These are phyloP conservation scores for Scutellaria galericulata DNA, from an alignment of 257 asterid species.

Conservation along the genomic window DNA sequence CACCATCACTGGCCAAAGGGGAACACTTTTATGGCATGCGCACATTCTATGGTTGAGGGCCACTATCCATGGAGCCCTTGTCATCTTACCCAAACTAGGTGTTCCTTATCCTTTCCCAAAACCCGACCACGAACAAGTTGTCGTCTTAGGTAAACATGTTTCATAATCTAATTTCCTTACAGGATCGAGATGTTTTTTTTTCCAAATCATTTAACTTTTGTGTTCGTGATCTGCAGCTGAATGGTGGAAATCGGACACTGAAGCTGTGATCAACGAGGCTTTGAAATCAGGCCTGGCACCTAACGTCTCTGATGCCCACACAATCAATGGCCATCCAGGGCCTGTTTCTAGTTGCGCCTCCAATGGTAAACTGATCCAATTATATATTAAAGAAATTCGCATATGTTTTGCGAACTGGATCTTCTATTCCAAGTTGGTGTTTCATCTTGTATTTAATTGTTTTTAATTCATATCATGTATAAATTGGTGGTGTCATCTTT, in stretches of 20 bases:
- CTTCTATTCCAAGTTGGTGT: no score
- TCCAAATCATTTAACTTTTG: not conserved
- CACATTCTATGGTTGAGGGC: conserved; percentile 86
- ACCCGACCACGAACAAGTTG: conserved; percentile 76
- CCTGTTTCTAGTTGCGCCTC: conserved; percentile 48
- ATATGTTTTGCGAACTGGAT: no score
- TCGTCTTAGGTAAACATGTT: conserved; percentile 58
- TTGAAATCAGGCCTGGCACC: conserved; percentile 65
- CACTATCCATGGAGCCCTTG: conserved; percentile 85
- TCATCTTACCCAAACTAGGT: conserved; percentile 82
- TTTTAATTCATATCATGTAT: no score
- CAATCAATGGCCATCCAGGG: conserved; percentile 75
- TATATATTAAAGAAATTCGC: no score
- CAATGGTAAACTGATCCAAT: conserved; percentile 23
- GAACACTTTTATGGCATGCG: conserved; percentile 90
- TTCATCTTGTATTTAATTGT: no score
- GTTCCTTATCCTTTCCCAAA: conserved; percentile 89
- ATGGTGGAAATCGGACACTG: conserved; percentile 85
- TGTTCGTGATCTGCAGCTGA: conserved; percentile 46
- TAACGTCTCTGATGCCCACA: conserved; percentile 76
- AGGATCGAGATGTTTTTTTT: no score
- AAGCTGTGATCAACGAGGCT: conserved; percentile 66
- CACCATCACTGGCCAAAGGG: conserved; percentile 89
- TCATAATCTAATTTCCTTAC: not conserved
- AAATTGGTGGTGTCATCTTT: no score